Conservation (phyloP, 345 rosid genomes). For the Eucalyptus brandiana region DNA sequence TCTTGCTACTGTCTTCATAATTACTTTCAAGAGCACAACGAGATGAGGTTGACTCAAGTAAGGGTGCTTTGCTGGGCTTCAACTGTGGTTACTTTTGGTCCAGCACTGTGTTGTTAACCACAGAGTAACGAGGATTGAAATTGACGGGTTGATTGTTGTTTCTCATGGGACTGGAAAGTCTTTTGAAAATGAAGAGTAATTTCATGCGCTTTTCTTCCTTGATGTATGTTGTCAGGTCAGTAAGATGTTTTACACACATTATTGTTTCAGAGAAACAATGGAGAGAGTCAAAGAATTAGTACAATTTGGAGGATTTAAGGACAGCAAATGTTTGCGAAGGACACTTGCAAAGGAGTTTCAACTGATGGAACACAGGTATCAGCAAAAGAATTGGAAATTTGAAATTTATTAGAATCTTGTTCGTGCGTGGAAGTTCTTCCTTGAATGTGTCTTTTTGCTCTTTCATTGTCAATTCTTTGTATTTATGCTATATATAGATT, state of each 20-base stretch:
- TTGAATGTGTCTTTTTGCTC: background rate
- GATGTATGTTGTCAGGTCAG: background rate
- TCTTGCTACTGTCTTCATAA: background rate
- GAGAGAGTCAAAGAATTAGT: background rate
- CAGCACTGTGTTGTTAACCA: background rate
- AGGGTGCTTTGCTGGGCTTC: background rate
- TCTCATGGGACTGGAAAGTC: background rate
- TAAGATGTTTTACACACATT: background rate
- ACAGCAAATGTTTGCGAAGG: slow-evolving; percentile 39
- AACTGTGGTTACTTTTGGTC: background rate
- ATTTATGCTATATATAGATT: too few species aligned
- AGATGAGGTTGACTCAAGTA: background rate
- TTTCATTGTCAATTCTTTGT: background rate
- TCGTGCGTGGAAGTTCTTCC: background rate
- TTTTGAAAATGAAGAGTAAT: background rate
- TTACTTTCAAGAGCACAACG: background rate
- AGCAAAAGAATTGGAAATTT: background rate
- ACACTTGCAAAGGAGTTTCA: slow-evolving; percentile 72
- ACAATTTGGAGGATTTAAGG: slow-evolving; percentile 41
- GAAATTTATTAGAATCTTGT: background rate
- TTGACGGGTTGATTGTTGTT: background rate
- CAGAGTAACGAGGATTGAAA: background rate
- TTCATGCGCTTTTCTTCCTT: background rate
- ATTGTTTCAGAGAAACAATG: background rate
- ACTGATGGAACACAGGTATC: slow-evolving; percentile 60